Base-by-base conservation (phyloP, 805 yeast species). In the Lachancea fermentati region DNA sequence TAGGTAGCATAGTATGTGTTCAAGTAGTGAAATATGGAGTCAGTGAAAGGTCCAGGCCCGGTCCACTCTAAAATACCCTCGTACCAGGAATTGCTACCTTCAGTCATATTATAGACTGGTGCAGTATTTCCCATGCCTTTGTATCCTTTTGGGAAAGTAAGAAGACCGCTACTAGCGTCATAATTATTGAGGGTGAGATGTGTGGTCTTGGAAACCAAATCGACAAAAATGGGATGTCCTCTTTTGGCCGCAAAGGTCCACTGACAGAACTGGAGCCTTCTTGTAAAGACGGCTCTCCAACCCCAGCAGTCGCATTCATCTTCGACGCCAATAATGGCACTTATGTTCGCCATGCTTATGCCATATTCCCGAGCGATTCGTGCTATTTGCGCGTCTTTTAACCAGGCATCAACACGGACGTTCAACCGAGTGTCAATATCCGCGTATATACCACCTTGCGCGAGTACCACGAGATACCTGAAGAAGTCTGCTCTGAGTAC, bases 261-360 rank as follows among this genome's bases (percentile, higher is more conserved):
- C 54, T 78, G 82, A 38, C 79, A 78, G 49, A 78, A 73, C 52
- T 78, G 82, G 30, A 78, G 63, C 51, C 82, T 63, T 52, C 81
- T 60, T 18, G 71, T 68, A 53, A 67, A 64, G 43, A 73, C 68
- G 36, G 67, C 65, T 44, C 69, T 66, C 83, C 83, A 78, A 50
- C 75, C 66, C 35, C 70, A 68, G 33, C 70, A 69, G 41, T 68
- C 72, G 39, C 75, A 63, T 50, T 78, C 83, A 32, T 68, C 68
- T 46, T 78, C 83, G 32, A 78, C 65, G 5, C 75, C 71, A 19
- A 77, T 62, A 30, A 76, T 75, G 54, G 75, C 69, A 11, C 26
- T 22, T 22, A 22, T 22, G 7, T 7, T 7, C 26, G 26, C 7
- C 11, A 22, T 7, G 11, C 26, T 22, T 11, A 22, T 7, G 26